These are phyloP conservation scores for Marasmius fiardii DNA, from an alignment of 1,284 basidiomycete species.

Conservation along the genomic window DNA sequence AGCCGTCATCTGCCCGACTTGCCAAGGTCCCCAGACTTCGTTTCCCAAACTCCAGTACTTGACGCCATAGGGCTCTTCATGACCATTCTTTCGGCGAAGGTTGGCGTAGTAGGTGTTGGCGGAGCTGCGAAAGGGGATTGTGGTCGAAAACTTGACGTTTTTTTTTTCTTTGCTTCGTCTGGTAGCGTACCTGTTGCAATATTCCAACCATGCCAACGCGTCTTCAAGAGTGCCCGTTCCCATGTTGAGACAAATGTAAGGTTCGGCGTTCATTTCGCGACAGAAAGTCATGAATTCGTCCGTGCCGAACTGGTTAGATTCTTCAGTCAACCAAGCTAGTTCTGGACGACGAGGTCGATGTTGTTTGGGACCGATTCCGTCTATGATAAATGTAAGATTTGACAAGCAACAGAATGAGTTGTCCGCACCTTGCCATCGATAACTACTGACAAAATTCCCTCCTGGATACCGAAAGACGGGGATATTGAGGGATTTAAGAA, in stretches of 20 bases:
- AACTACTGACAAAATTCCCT: slow-evolving; percentile 56
- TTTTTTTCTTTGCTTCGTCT: background rate
- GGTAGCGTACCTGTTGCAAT: slow-evolving; percentile 56
- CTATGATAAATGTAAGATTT: slow-evolving; percentile 16
- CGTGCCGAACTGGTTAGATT: slow-evolving; percentile 66
- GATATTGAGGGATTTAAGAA: slow-evolving; percentile 50
- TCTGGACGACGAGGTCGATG: slow-evolving; percentile 54
- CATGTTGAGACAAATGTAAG: slow-evolving; percentile 66
- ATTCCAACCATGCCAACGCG: slow-evolving; percentile 65
- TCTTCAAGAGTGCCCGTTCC: slow-evolving; percentile 62
- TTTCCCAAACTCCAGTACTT: slow-evolving; percentile 45
- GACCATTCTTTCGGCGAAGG: slow-evolving; percentile 54
- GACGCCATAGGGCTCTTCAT: slow-evolving; percentile 55
- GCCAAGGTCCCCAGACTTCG: slow-evolving; percentile 64
- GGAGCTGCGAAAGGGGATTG: slow-evolving; percentile 19
- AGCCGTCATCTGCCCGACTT: slow-evolving; percentile 59
- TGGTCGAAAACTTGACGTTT: too few relatives aligned
- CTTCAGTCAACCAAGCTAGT: slow-evolving; percentile 64
- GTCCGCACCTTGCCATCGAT: slow-evolving; percentile 54
- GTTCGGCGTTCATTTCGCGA: slow-evolving; percentile 46
- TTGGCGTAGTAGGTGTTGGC: slow-evolving; percentile 56
- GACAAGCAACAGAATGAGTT: background rate
- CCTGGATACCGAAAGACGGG: slow-evolving; percentile 63
- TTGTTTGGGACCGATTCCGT: slow-evolving; percentile 56
- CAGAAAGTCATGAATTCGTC: slow-evolving; percentile 48